Base-by-base conservation (phyloP, 495 filamentous ascomycete genomes). In the Penicillium silybi region DNA sequence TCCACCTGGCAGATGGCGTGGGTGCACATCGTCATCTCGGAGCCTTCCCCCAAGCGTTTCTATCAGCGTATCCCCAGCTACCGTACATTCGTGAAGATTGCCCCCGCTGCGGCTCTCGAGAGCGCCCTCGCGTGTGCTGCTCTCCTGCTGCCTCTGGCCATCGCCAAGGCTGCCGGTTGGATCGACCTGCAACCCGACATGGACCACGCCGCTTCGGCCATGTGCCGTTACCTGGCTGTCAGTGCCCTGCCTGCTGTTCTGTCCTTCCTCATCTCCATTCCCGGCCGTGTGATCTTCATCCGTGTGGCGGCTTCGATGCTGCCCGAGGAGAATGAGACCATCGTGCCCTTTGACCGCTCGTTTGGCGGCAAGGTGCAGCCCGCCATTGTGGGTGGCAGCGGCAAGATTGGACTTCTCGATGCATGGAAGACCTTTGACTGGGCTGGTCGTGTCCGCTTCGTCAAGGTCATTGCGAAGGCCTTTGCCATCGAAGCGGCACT, bases 311-410 rank as follows among this genome's bases (percentile, higher is more conserved):
- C 87, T 15, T 85, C 84, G 4, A 78, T 88, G 64, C 79, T 90
- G 0, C 75, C 85, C 0, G 85, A 88, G 49, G 75, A 80, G 22
- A 70, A 88, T 41, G 83, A 90, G 65, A 77, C 82, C 3, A 87
- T 91, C 52, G 83, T 90, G 41, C 81, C 84, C n/a, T 89, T 90
- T 46, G 87, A 90, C 69, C 80, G 85, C 43, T 80, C 75, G 41
- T 88, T 88, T 52, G 81, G 76, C 35, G 76, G 81, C 13, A 81
- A 80, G 58, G 75, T 82, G 17, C 62, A 68, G 23, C 79, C 85
- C 18, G 80, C 78, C 18, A 77, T 87, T 40, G 70, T 89, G 6
- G 85, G 83, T 51, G 89, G 88, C 46, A 80, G 78, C 63, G 85
- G 87, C 58, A 79, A 75, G 54, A 74, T 87, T 47, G 80, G 80